Base-by-base conservation (phyloP, 2,329 filamentous ascomycete genomes). In the Lachnellula cervina region DNA sequence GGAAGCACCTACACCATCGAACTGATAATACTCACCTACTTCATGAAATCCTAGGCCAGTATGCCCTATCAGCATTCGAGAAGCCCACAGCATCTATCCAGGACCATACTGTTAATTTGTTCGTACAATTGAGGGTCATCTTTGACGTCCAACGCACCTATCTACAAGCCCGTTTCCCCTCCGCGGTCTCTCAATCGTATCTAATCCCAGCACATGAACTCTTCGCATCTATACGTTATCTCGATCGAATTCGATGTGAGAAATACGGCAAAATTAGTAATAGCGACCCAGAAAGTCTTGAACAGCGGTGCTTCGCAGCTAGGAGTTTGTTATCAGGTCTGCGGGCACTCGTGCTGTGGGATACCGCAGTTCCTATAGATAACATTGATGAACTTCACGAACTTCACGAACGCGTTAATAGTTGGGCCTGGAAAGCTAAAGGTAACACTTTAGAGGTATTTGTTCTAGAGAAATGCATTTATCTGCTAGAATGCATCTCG, bases 81-180 rank as follows among this genome's bases (percentile, higher is more conserved):
- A 38, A 40, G 5, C 5, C 16, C 9, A 19, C 49, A 9, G 21
- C 49, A 5, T 13, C n/a, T 23, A 11, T 38, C 17, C 16, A 28
- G 19, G 1, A 9, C 17, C 19, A 40, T 25, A 28, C 42, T 9
- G 11, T 19, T 25, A 6, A 23, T 16, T 28, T 51, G n/a, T 16
- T 51, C 35, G 49, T 51, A n/a, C 37, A 38, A 9, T 5, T 51
- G n/a, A 51, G 37, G 16, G 19, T 51, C 14, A 23, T 51, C 19
- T 51, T 38, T n/a, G 49, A 51, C 32, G 13, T 51, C 16, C 49
- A 51, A n/a, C 49, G 49, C 19, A 21, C 35, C n/a, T 28, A 51
- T 28, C 14, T 40, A 16, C 34, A 51, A 17, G 4, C 19, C 3
- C 37, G 32, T 16, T 25, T 25, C 5, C 35, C 49, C 23, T 42